Base-by-base conservation (phyloP, 495 filamentous ascomycete species). In the Aspergillus funiculosus region DNA sequence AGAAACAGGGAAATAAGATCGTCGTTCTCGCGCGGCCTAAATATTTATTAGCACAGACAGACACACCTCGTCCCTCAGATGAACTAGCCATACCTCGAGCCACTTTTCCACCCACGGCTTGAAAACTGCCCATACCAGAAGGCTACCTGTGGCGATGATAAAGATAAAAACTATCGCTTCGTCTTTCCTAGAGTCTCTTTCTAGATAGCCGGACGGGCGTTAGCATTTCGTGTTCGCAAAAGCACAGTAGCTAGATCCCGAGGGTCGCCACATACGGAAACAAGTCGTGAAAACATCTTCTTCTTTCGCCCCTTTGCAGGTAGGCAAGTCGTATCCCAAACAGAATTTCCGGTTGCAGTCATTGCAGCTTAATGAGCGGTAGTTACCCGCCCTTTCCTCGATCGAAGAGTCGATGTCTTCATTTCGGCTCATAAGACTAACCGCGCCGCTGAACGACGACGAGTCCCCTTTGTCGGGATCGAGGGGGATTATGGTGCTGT, bases 321-420 rank as follows among this genome's bases (percentile, higher is more conserved):
- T 89, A 8, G 89, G 86, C 20, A 95, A 68, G 50, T 86, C 80
- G 45, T 95, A 89, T 38, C 77, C 73, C 14, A 95, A 72, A 61
- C 92, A 98, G 67, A 94, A 96, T 57, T 84, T 82, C 50, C 87
- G 83, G 59, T 88, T 97, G 68, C 92, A 98, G 57, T 92, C 85
- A 30, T 76, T 80, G 68, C 92, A 98, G 25, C 71, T 81, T 20
- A 74, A 51, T 8, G 67, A 54, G 6, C 68, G 56, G 53, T 72
- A 62, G 54, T 68, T 61, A 24, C 57, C 47, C 3, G 58, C 56
- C 30, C 61, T 37, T 29, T 54, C 50, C 4, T 54, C 50, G n/a
- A 46, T 28, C 22, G 34, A 36, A 9, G 40, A 30, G 5, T 46
- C 42, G 14, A 37, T 21, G 3, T 57, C 54, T 15, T 54, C 48